These are phyloP conservation scores for Monosporascus sp. DNA, from an alignment of 2,329 filamentous ascomycete genomes.

Conservation along the genomic window DNA sequence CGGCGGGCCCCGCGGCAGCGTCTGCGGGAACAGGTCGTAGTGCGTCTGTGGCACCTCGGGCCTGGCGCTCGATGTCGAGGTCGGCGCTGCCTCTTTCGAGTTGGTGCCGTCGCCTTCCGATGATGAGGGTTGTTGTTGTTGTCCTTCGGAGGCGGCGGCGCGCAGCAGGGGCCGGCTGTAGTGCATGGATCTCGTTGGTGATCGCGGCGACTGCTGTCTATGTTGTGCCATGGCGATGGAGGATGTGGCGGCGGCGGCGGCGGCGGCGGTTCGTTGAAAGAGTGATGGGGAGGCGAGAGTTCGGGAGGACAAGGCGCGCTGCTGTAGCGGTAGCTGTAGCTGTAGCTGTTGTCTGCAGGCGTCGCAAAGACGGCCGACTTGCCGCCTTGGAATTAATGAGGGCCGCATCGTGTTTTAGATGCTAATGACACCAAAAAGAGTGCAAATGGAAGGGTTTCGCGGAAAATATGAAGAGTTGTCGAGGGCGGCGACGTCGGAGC, in stretches of 20 bases:
- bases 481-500: no score
- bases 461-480: no score
- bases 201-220: no score
- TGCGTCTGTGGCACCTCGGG: slow-evolving; percentile 44
- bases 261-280: background rate
- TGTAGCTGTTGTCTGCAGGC: slow-evolving; percentile 17
- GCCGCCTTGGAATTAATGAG: slow-evolving; percentile 12
- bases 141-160: background rate
- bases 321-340: slow-evolving; percentile 3
- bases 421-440: background rate
- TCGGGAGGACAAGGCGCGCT: background rate
- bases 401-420: slow-evolving; percentile 14
- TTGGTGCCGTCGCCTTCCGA: background rate
- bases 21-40: slow-evolving; percentile 84
- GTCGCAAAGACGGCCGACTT: slow-evolving; percentile 21
- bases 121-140: background rate
- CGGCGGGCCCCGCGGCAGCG: slow-evolving; percentile 72
- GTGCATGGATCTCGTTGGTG: background rate
- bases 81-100: background rate
- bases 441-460: no score
- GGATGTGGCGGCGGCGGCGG: background rate
- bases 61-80: background rate
- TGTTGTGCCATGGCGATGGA: background rate
- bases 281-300: background rate
- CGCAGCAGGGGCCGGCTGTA: background rate